These are phyloP conservation scores for Deinandra increscens DNA, from an alignment of 129 eudicot species.

Conservation along the genomic window DNA sequence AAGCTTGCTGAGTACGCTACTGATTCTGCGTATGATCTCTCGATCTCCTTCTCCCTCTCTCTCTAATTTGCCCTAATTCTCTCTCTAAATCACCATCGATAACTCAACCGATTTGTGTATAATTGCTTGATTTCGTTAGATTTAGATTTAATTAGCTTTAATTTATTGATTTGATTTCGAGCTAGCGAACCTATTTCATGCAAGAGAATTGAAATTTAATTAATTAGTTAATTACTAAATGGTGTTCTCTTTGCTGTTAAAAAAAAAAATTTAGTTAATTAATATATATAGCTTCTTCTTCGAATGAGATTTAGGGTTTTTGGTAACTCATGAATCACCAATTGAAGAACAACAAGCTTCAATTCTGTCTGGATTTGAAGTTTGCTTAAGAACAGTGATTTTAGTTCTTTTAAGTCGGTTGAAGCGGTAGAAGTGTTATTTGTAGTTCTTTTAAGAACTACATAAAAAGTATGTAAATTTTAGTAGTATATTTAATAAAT, in stretches of 20 bases:
- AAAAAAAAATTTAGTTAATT: too few species aligned
- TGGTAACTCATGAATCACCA: neutral
- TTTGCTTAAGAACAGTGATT: neutral
- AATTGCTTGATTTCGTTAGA: neutral
- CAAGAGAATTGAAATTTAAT: too few species aligned
- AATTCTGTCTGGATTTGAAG: neutral
- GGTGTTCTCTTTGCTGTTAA: too few species aligned
- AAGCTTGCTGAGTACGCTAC: slow-evolving; percentile 37
- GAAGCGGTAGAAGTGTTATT: too few species aligned
- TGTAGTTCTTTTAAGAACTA: too few species aligned
- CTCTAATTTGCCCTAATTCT: neutral
- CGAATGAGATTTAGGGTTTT: slow-evolving; percentile 4
- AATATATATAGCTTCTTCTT: too few species aligned
- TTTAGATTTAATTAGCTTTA: neutral
- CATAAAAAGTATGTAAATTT: too few species aligned
- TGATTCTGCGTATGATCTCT: slow-evolving; percentile 30
- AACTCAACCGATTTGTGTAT: neutral
- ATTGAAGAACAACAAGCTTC: neutral
- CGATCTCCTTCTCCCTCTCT: neutral
- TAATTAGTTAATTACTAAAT: too few species aligned
- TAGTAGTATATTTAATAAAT: too few species aligned
- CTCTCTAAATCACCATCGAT: neutral
- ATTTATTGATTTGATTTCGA: neutral
- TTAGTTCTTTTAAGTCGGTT: too few species aligned
- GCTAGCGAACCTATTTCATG: neutral